A percentile compares a stretch with the other conserved stretches of the same genome.
phyloP scores from a whole-genome alignment of 768 basidiomycete species.

The Sporobolomyces pararoseus region DNA sequence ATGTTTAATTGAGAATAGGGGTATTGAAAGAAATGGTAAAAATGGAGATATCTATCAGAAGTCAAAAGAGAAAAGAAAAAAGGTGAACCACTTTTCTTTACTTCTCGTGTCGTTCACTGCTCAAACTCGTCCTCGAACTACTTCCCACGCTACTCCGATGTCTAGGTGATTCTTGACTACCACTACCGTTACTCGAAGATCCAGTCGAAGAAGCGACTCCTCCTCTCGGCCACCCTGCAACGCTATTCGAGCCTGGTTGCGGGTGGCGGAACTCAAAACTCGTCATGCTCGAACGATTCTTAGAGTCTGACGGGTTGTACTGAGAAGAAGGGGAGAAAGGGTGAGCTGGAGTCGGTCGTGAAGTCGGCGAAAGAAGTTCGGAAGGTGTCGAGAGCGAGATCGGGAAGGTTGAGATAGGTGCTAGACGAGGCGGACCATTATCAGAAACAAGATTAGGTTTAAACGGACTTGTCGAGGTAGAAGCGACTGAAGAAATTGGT shows the following conservation, averaged over 20 bases:
- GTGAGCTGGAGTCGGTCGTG: not conserved
- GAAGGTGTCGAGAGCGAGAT: not conserved
- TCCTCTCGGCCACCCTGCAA: conserved; percentile 3
- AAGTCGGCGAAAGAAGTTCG: not conserved
- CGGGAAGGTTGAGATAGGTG: conserved; percentile 29
- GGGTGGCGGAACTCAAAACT: conserved; percentile 20
- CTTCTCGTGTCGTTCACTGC: conserved; percentile 9
- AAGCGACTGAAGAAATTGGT: conserved; percentile 8
- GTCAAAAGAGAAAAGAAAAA: not conserved
- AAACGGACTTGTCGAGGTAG: not conserved
- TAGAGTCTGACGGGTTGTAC: not conserved
- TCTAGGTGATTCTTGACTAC: not conserved
- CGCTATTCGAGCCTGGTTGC: not conserved
- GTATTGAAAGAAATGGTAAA: too few species aligned
- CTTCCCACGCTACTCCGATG: conserved; percentile 15
- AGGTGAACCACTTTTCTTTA: not conserved
- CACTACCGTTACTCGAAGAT: not conserved
- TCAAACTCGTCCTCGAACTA: conserved; percentile 23
- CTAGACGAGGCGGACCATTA: conserved; percentile 7
- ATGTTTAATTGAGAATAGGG: too few species aligned
- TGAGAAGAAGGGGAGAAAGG: not conserved
- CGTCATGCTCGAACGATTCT: conserved; percentile 5
- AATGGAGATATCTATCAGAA: too few species aligned
- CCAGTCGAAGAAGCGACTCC: not conserved
- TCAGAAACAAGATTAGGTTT: not conserved